A percentile compares a stretch with the other conserved stretches of the same genome.
These are phyloP conservation scores for Escallonia herrerae DNA, from an alignment of 129 eudicot genomes.

Conservation along the genomic window DNA sequence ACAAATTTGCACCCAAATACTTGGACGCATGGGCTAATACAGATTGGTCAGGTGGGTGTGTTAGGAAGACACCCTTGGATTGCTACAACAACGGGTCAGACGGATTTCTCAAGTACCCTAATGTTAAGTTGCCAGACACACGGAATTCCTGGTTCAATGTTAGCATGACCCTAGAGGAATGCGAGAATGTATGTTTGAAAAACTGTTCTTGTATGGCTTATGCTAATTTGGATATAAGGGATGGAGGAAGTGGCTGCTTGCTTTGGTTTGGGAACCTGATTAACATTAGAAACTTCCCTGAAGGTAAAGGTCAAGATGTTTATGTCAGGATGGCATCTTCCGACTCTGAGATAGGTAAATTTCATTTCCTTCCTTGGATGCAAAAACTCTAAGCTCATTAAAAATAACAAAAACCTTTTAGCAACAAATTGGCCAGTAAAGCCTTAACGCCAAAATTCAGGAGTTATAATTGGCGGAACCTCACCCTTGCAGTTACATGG, in stretches of 20 bases:
- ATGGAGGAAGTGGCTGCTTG: conserved; percentile 23
- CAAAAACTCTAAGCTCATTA: no score
- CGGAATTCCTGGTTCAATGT: conserved; percentile 7
- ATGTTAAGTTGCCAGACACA: conserved; percentile 16
- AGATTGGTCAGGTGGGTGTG: conserved; percentile 65
- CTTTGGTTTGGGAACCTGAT: conserved; percentile 22
- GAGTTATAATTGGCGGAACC: no score
- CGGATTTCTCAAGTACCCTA: conserved; percentile 6
- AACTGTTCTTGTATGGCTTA: conserved; percentile 19
- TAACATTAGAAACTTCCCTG: conserved; percentile 15
- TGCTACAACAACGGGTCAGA: conserved; percentile 22
- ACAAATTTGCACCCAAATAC: conserved; percentile 40
- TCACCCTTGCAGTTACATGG: no score
- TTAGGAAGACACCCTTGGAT: conserved; percentile 32
- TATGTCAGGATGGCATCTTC: conserved; percentile 19
- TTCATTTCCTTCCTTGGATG: no score
- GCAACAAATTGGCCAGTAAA: no score
- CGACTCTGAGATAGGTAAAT: conserved; percentile 15
- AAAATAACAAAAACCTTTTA: no score
- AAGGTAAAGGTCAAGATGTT: conserved; percentile 16
- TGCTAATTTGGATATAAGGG: conserved; percentile 12
- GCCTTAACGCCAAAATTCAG: no score
- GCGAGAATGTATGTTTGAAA: conserved; percentile 9
- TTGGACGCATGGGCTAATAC: conserved; percentile 32
- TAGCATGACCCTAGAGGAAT: conserved; percentile 11